Evolutionary conservation across 441 rosid genomes (phyloP).

Genomic region (Gossypium trilobum): DNA sequence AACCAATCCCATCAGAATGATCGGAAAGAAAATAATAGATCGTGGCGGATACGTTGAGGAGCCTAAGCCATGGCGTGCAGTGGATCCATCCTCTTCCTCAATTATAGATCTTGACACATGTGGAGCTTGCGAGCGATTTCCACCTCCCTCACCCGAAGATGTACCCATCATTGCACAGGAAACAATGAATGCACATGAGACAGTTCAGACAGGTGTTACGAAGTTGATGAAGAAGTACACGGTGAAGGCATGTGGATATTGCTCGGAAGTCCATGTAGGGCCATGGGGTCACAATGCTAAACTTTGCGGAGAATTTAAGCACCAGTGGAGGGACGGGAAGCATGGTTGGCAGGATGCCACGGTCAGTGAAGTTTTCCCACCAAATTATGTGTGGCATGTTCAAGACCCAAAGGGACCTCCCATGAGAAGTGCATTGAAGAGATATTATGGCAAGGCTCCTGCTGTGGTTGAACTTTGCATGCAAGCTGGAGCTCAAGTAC

Average conservation of each 20-base stretch:
- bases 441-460: slow-evolving; percentile 32
- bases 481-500: slow-evolving; percentile 55
- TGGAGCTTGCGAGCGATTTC: slow-evolving; percentile 42
- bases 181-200: slow-evolving; percentile 61
- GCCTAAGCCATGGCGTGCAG: slow-evolving; percentile 48
- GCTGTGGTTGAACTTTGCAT: slow-evolving; percentile 21
- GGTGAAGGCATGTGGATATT: slow-evolving; percentile 83
- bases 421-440: slow-evolving; percentile 44
- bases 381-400: slow-evolving; percentile 74
- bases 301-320: slow-evolving; percentile 70
- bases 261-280: slow-evolving; percentile 68
- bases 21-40: slow-evolving; percentile 65
- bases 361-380: slow-evolving; percentile 64
- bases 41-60: slow-evolving; percentile 60
- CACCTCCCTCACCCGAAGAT: slow-evolving; percentile 43
- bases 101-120: slow-evolving; percentile 62
- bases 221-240: slow-evolving; percentile 61
- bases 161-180: slow-evolving; percentile 62
- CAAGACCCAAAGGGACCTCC: slow-evolving; percentile 63
- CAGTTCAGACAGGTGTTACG: slow-evolving; percentile 53
- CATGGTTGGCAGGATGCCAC: slow-evolving; percentile 80
- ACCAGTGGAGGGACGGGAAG: slow-evolving; percentile 89
- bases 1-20: slow-evolving; percentile 58
- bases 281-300: slow-evolving; percentile 79
- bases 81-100: slow-evolving; percentile 37